A percentile compares a stretch with the other conserved stretches of the same genome.
Evolutionary conservation across 1,284 basidiomycete species (phyloP).

Genomic region (Malassezia globosa): DNA sequence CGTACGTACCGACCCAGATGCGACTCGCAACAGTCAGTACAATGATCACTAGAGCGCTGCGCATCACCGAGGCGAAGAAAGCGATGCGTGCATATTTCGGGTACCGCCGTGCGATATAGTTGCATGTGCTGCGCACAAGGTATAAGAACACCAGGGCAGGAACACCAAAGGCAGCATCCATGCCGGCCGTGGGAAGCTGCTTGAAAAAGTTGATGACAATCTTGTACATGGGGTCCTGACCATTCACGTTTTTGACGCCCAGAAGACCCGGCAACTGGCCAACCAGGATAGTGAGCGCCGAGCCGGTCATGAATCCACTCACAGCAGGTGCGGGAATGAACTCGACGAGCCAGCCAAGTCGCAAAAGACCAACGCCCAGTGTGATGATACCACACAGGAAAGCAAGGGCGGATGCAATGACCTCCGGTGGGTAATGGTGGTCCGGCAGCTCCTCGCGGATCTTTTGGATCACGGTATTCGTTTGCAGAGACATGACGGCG

Average conservation of each 20-base stretch:
- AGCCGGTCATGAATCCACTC: slow-evolving; percentile 62
- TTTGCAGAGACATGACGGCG: slow-evolving; percentile 89
- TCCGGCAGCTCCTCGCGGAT: slow-evolving; percentile 15
- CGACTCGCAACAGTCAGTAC: slow-evolving; percentile 53
- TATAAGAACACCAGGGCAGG: slow-evolving; percentile 66
- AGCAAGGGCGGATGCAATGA: slow-evolving; percentile 74
- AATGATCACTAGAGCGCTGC: slow-evolving; percentile 45
- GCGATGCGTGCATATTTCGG: slow-evolving; percentile 62
- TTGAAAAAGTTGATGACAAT: slow-evolving; percentile 89
- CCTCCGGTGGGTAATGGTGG: slow-evolving; percentile 48
- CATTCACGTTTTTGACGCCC: slow-evolving; percentile 29
- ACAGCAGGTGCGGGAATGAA: slow-evolving; percentile 86
- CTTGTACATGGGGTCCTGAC: slow-evolving; percentile 57
- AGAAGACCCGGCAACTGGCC: slow-evolving; percentile 44
- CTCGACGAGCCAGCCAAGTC: slow-evolving; percentile 88
- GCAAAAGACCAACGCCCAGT: slow-evolving; percentile 79
- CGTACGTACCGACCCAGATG: slow-evolving; percentile 29
- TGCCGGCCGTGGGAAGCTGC: slow-evolving; percentile 58
- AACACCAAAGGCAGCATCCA: slow-evolving; percentile 84
- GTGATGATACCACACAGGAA: slow-evolving; percentile 85
- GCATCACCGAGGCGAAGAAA: slow-evolving; percentile 42
- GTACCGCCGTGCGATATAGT: slow-evolving; percentile 56
- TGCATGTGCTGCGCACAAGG: slow-evolving; percentile 59
- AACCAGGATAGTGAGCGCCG: slow-evolving; percentile 42
- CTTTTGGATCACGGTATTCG: slow-evolving; percentile 53